Evolutionary conservation across 768 basidiomycete species (phyloP), one percentile per base, ranked within the genome.

Genomic region (Mycena albidolilacea): DNA sequence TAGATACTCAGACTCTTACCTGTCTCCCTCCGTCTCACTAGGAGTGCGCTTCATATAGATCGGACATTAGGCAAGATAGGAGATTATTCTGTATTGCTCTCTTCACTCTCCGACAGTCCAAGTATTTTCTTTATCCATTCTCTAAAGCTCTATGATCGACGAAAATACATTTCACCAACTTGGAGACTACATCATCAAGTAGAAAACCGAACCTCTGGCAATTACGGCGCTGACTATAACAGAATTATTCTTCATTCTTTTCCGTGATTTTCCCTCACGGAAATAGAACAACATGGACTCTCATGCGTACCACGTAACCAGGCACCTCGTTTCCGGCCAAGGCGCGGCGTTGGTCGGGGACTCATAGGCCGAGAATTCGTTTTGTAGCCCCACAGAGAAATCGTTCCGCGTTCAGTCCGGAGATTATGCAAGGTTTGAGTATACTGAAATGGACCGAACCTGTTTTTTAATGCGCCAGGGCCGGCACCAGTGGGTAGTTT

Each of bases 371-470:
- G 10, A 21, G 50, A 52, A 52, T 52, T 52, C 50, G 21, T 52
- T 43, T 52, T 52, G 50, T 52, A 52, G 50, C 50, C 50, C 50
- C 50, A 21, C 50, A n/a, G 50, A 52, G 50, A 52, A 52, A 52
- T 52, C 17, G 50, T 52, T 21, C 50, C 50, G 50, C 50, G 50
- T 21, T 52, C 50, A 52, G n/a, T 52, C 21, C 50, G 50, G n/a
- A 52, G 50, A 52, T 52, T 52, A 52, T 52, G 50, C 50, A 52
- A 52, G 19, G n/a, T 52, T 52, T 52, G 50, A 21, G n/a, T 52
- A 52, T 21, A 10, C 50, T 52, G 6, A 52, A 52, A 52, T 52
- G 50, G 50, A n/a, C n/a, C n/a, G 50, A 52, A 52, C 50, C n/a
- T 52, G n/a, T 52, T 52, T 52, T 52, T 19, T 52, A 21, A 21